Evolutionary conservation across 2,329 filamentous ascomycete genomes (phyloP).

Genomic region (Alternaria panax): DNA sequence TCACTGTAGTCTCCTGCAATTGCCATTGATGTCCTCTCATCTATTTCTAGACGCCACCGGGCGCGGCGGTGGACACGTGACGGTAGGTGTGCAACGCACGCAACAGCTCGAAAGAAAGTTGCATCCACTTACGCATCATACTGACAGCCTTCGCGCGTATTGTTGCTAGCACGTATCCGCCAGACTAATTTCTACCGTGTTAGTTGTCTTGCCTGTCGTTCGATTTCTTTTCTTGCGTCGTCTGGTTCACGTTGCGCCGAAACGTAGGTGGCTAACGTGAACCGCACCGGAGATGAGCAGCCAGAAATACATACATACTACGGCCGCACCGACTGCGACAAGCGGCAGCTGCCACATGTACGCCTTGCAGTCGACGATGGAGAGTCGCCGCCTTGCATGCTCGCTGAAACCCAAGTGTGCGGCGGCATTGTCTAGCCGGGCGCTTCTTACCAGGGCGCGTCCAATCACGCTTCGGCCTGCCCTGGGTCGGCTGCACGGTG

Average conservation of each 20-base stretch:
- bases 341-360: slow-evolving; percentile 21
- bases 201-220: background rate
- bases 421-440: slow-evolving; percentile 34
- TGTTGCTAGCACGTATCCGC: background rate
- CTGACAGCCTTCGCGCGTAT: background rate
- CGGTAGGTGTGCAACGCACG: background rate
- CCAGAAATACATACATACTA: slow-evolving; percentile 9
- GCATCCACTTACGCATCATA: background rate
- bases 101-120: background rate
- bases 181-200: background rate
- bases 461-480: slow-evolving; percentile 34
- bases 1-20: background rate
- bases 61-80: background rate
- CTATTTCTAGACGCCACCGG: background rate
- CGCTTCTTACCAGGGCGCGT: slow-evolving; percentile 30
- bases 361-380: slow-evolving; percentile 13
- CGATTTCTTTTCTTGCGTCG: background rate
- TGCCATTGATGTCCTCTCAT: background rate
- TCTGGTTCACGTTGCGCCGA: background rate
- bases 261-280: slow-evolving; percentile 1
- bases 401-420: slow-evolving; percentile 37
- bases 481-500: slow-evolving; percentile 39
- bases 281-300: slow-evolving; percentile 4
- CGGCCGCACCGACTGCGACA: slow-evolving; percentile 18
- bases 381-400: slow-evolving; percentile 17